A percentile compares a stretch with the other conserved stretches of the same genome.
Evolutionary conservation across 140 eudicot genomes (phyloP).

Genomic region (Senecio squalidus): DNA sequence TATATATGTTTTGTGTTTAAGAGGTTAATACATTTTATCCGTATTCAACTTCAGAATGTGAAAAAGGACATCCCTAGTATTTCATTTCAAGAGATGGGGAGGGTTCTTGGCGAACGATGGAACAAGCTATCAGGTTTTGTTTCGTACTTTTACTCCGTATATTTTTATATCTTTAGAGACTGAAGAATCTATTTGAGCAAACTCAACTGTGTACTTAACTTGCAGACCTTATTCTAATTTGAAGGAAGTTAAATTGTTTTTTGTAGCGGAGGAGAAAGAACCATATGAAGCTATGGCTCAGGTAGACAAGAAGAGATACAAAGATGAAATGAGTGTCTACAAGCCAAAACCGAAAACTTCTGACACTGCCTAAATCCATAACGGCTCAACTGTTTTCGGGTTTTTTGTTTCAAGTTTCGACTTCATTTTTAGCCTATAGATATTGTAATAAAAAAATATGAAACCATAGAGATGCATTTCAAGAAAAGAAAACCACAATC

Average conservation of each 20-base stretch:
- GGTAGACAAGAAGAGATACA: conserved; percentile 75
- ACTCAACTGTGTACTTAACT: too few species aligned
- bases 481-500: background rate
- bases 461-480: background rate
- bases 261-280: conserved; percentile 78
- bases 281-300: conserved; percentile 84
- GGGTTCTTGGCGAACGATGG: conserved; percentile 95
- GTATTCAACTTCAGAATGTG: conserved; percentile 49
- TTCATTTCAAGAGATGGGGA: conserved; percentile 64
- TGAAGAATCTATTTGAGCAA: too few species aligned
- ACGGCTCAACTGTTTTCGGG: background rate
- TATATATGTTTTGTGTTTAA: background rate
- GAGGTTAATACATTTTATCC: background rate
- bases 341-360: conserved; percentile 62
- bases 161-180: background rate
- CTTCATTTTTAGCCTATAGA: background rate
- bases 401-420: background rate
- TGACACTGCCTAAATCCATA: conserved; percentile 38
- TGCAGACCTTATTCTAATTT: too few species aligned
- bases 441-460: background rate
- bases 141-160: background rate
- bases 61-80: conserved; percentile 81
- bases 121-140: conserved; percentile 72
- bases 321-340: conserved; percentile 63
- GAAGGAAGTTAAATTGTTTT: too few species aligned